Evolutionary conservation across 495 filamentous ascomycete species (phyloP), one percentile per base, ranked within the genome.

Genomic region (Lepraria neglecta): DNA sequence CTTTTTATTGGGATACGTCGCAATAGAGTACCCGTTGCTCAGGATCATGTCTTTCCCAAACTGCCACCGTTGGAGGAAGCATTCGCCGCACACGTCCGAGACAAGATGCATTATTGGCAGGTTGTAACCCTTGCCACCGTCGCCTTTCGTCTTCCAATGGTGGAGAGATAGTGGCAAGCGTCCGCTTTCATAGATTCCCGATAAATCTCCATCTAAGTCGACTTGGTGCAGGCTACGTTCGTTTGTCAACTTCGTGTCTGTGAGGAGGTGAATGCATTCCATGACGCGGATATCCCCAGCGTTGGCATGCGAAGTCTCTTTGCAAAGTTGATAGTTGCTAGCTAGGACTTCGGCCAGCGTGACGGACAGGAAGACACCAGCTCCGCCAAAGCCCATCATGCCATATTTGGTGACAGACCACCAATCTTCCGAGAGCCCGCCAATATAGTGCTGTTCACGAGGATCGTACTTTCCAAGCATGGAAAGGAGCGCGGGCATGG

Each of bases 351-450:
- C 72, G 7, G 84, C 79, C 12, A 89, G 75, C 10, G 85, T 80
- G 50, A 78, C 72, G 17, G 80, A 84, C 33, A 90, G 72, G 63
- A 88, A 88, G 24, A 86, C 76, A 65, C 87, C 87, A 19, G 84
- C 86, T 61, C 86, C 86, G 61, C 86, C 86, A 66, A 82, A 88
- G 15, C 83, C 84, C 73, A 86, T 83, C 67, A 82, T 76, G 3
- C 86, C 86, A 67, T 82, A 87, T 21, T 69, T 76, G 27, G 76
- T 71, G 12, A 87, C 79, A 59, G 83, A 78, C 70, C 75, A 72
- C 64, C 80, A 81, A 66, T 84, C 81, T 64, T 90, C 86, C 0
- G 84, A 84, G 17, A 85, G 74, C 12, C 80, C 81, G 51, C 84
- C 86, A 58, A 89, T 77, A 69, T 86, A 86, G 58, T 76, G 65